A percentile compares a stretch with the other conserved stretches of the same genome.
phyloP scores from a whole-genome alignment of 768 basidiomycete species.

The Mycena vulgaris region DNA sequence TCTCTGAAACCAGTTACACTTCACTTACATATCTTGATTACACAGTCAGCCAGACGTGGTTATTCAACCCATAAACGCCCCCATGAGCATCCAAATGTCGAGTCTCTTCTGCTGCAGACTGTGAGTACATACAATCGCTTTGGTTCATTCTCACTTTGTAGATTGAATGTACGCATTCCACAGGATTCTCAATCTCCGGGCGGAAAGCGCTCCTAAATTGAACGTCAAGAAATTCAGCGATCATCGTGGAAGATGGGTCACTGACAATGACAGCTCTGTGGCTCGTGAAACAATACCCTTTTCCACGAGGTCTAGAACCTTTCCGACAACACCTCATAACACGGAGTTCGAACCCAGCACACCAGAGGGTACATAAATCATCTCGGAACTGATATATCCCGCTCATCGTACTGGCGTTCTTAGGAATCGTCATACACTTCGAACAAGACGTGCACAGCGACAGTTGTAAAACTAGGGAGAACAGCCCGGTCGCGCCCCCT shows the following conservation, averaged over 20 bases:
- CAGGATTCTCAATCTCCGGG: slow-evolving; percentile 35
- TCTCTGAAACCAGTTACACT: background rate
- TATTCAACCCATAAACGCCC: slow-evolving; percentile 37
- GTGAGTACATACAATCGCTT: background rate
- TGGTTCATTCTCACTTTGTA: background rate
- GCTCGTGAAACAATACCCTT: slow-evolving; percentile 5
- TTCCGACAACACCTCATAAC: no score
- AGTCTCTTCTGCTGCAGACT: slow-evolving; percentile 31
- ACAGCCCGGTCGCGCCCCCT: background rate
- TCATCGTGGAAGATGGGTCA: slow-evolving; percentile 30
- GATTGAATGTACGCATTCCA: no score
- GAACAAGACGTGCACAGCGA: slow-evolving; percentile 7
- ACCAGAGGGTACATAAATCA: background rate
- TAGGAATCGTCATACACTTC: slow-evolving; percentile 23
- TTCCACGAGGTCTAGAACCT: background rate
- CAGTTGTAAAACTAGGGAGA: background rate
- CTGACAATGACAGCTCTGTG: slow-evolving; percentile 21
- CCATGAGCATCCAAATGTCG: slow-evolving; percentile 38
- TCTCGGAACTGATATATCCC: background rate
- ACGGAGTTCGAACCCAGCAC: background rate
- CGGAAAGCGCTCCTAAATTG: background rate
- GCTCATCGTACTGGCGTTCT: no score
- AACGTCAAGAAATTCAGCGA: slow-evolving; percentile 28
- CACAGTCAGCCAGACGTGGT: slow-evolving; percentile 28
- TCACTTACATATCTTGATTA: no score